Base-by-base conservation (phyloP, 176 grass and related monocot species). In the Pontederia paniculata region DNA sequence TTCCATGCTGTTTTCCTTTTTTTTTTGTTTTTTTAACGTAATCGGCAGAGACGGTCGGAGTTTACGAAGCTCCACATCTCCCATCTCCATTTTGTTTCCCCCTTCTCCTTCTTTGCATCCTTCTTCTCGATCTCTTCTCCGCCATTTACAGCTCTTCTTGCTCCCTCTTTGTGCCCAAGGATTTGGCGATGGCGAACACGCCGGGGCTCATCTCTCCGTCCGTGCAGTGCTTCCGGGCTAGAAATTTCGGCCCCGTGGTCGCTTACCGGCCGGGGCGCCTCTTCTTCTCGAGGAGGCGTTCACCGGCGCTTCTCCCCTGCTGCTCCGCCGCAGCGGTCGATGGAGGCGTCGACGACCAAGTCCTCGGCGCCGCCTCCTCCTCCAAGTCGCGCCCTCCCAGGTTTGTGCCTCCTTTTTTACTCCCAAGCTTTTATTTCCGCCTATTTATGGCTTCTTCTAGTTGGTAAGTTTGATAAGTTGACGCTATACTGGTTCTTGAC, bases 371-470 rank as follows among this genome's bases (percentile, higher is more conserved):
- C 0, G 65, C n/a, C n/a, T n/a, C 63, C 19, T 10, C 44, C 28
- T 17, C 77, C 6, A 80, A 60, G 48, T 46, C 45, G 23, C 66
- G 44, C 10, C 58, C 49, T 69, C 70, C 78, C 23, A 81, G 78
- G 78, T 77, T 17, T 23, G 58, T 21, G 15, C 9, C 70, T 20
- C 42, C 44, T 53, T 61, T 53, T 61, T 42, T 54, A 15, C 5
- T 41, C 17, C 46, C 46, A 45, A 63, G 60, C 63, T 4, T 63
- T 16, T 5, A 44, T 44, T 37, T 23, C 1, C 28, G 16, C 10
- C 37, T 75, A 25, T 45, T 50, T 50, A 19, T 52, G 10, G 21
- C n/a, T 46, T 46, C 11, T 16, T 19, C 44, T 57, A 48, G 41
- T 17, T 25, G 16, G n/a, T 20, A 12, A 50, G 62, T 20, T 16